Evolutionary conservation across 192 early-diverging fungal species (phyloP).

Genomic region (Martensiomyces pterosporus): DNA sequence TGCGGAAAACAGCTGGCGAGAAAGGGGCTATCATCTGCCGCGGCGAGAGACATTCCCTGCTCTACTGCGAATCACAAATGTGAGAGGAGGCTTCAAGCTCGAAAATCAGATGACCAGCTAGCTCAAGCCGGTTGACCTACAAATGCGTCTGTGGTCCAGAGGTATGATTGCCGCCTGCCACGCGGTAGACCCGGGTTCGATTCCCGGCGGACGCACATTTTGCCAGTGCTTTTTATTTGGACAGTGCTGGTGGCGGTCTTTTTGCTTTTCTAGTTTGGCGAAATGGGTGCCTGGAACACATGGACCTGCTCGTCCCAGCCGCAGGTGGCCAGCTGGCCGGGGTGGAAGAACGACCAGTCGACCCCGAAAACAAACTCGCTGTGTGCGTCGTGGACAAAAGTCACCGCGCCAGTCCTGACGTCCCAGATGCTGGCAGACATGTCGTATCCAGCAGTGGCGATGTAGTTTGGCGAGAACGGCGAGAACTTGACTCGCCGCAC

Average conservation of each 20-base stretch:
- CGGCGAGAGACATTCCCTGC: no score
- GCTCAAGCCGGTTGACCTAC: no score
- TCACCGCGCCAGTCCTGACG: conserved; percentile 46
- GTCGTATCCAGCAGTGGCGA: conserved; percentile 88
- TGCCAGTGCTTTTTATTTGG: no score
- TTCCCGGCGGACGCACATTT: conserved; percentile 54
- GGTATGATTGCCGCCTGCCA: conserved; percentile 63
- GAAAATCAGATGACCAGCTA: no score
- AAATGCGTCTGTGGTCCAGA: conserved; percentile 42
- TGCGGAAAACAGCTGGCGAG: no score
- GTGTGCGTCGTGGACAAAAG: conserved; percentile 78
- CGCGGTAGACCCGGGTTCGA: conserved; percentile 69
- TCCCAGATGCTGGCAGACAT: conserved; percentile 98
- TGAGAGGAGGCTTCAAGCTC: no score
- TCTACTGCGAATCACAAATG: no score
- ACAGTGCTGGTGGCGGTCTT: no score
- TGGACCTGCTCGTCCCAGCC: conserved; percentile 93
- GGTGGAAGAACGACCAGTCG: conserved; percentile 86
- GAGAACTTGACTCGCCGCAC: conserved; percentile 89
- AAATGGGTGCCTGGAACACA: conserved; percentile 49
- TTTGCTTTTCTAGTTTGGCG: neutral
- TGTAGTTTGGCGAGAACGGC: conserved; percentile 76
- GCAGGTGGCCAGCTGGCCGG: conserved; percentile 87
- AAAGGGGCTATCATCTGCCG: no score
- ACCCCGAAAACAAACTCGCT: conserved; percentile 96